Conservation (phyloP, 768 basidiomycete species). For the Hydnomerulius pinastri region DNA sequence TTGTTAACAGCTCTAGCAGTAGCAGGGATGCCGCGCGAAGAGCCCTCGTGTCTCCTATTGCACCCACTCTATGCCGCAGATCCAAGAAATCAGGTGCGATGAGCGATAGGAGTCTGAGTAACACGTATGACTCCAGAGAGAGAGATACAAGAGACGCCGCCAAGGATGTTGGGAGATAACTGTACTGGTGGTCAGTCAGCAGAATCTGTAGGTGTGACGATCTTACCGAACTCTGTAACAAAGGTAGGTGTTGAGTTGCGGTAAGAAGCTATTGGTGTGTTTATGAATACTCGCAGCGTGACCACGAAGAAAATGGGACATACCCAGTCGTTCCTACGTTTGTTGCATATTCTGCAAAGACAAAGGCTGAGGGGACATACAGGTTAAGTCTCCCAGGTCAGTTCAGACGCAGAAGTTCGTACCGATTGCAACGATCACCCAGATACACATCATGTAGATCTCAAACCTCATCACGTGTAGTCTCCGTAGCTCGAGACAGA, state of each 20-base stretch:
- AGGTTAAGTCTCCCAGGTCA: not conserved
- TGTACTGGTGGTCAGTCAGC: slow-evolving; percentile 16
- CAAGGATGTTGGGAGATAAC: slow-evolving; percentile 42
- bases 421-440: slow-evolving; percentile 39
- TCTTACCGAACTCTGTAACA: slow-evolving; percentile 36
- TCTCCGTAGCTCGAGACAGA: slow-evolving; percentile 36
- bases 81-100: slow-evolving; percentile 25
- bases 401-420: slow-evolving; percentile 6
- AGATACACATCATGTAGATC: slow-evolving; percentile 31
- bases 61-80: slow-evolving; percentile 14
- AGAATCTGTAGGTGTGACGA: not conserved
- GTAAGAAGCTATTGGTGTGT: slow-evolving; percentile 18
- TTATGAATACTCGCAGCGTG: not conserved
- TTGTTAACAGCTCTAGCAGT: slow-evolving; percentile 42
- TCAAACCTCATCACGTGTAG: slow-evolving; percentile 34
- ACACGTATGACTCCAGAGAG: slow-evolving; percentile 39
- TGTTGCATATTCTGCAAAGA: slow-evolving; percentile 43
- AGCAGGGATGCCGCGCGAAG: slow-evolving; percentile 41
- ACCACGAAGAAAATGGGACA: slow-evolving; percentile 8
- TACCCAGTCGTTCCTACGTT: slow-evolving; percentile 37
- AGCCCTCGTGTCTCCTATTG: slow-evolving; percentile 32
- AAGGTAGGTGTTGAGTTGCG: slow-evolving; percentile 23
- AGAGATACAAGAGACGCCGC: slow-evolving; percentile 37
- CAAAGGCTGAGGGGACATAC: slow-evolving; percentile 30
- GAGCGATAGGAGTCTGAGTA: slow-evolving; percentile 34